phyloP scores from a whole-genome alignment of 1,284 basidiomycete genomes.

The Phylloporus sp. region DNA sequence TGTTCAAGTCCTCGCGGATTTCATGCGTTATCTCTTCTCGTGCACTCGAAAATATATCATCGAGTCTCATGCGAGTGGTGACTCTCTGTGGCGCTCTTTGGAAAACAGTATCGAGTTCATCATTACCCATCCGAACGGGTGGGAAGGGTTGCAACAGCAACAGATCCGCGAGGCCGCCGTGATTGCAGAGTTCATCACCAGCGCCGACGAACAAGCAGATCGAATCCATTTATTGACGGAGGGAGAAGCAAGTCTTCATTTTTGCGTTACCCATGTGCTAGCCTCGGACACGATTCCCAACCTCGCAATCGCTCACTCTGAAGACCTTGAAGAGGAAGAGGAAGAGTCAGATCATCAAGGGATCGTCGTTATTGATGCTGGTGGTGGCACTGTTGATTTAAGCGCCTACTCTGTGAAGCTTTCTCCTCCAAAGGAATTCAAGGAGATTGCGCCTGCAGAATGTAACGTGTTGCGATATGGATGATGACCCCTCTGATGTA shows the following conservation, averaged over 20 bases:
- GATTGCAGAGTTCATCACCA: background rate
- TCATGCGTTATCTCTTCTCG: background rate
- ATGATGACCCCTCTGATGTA: background rate
- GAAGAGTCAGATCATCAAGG: background rate
- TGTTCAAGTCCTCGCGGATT: background rate
- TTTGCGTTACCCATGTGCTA: background rate
- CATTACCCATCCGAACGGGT: background rate
- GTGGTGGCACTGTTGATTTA: background rate
- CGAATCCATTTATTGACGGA: background rate
- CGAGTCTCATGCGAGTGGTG: background rate
- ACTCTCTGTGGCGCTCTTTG: background rate
- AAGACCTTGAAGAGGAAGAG: background rate
- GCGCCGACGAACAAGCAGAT: background rate
- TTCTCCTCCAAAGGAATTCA: slow-evolving; percentile 37
- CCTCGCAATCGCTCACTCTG: background rate
- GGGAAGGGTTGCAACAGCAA: background rate
- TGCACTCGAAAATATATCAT: background rate
- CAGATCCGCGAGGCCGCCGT: background rate
- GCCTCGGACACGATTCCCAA: background rate
- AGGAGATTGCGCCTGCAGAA: slow-evolving; percentile 48
- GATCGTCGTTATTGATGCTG: background rate
- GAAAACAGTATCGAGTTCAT: background rate
- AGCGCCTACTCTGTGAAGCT: slow-evolving; percentile 47
- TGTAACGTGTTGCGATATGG: slow-evolving; percentile 36
- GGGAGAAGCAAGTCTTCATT: background rate